Conservation (phyloP, 352 stramenopile species). For the Phytophthora boehmeriae region DNA sequence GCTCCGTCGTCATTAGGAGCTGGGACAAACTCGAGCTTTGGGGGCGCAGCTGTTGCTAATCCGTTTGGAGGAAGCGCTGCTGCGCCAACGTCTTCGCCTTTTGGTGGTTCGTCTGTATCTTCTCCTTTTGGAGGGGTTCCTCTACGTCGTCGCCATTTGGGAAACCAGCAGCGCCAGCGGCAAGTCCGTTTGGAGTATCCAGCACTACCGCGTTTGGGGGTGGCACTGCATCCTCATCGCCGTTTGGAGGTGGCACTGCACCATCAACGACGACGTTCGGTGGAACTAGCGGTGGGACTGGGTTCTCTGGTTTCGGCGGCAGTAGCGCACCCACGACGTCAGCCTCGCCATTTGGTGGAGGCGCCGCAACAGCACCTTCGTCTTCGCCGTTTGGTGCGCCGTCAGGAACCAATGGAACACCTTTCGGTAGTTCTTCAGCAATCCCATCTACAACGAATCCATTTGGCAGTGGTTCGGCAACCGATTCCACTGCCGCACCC, state of each 20-base stretch:
- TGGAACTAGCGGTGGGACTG: background rate
- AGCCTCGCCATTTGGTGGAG: slow-evolving; percentile 29
- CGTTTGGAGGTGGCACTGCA: slow-evolving; percentile 26
- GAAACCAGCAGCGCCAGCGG: slow-evolving; percentile 21
- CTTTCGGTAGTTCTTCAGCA: slow-evolving; percentile 27
- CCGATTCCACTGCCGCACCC: slow-evolving; percentile 8
- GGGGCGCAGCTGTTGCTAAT: slow-evolving; percentile 17
- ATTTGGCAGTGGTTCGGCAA: slow-evolving; percentile 17
- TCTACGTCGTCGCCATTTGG: slow-evolving; percentile 17
- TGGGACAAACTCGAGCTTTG: slow-evolving; percentile 23
- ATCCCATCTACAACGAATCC: slow-evolving; percentile 21
- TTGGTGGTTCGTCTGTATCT: slow-evolving; percentile 23
- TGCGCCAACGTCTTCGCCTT: slow-evolving; percentile 10
- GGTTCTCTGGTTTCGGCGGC: slow-evolving; percentile 11
- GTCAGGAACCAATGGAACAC: slow-evolving; percentile 12
- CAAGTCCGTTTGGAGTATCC: slow-evolving; percentile 42
- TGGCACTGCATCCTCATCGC: slow-evolving; percentile 22
- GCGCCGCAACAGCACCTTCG: slow-evolving; percentile 1
- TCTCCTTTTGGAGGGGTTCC: slow-evolving; percentile 30
- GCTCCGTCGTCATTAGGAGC: slow-evolving; percentile 25
- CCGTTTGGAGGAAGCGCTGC: slow-evolving; percentile 16
- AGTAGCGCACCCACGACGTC: slow-evolving; percentile 11
- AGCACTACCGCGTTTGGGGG: slow-evolving; percentile 33
- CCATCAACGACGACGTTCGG: slow-evolving; percentile 31
- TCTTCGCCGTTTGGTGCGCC: slow-evolving; percentile 32